Evolutionary conservation across 768 basidiomycete genomes (phyloP).

Genomic region (Hortiboletus campestris): DNA sequence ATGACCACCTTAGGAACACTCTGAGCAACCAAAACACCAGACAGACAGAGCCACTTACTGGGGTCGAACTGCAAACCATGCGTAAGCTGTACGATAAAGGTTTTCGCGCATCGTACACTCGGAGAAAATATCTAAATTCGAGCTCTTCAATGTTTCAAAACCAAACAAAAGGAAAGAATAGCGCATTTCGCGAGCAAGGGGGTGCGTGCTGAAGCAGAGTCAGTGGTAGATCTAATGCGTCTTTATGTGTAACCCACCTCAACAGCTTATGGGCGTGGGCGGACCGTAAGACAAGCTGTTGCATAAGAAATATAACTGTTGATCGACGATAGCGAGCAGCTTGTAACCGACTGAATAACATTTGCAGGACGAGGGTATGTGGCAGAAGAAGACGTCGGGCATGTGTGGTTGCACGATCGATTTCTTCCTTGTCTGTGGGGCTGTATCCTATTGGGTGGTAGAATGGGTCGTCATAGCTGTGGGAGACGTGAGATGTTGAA

Average conservation of each 20-base stretch:
- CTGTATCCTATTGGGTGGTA: slow-evolving; percentile 81
- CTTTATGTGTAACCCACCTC: slow-evolving; percentile 51
- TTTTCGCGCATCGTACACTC: slow-evolving; percentile 73
- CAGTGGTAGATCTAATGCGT: neutral
- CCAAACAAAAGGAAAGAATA: slow-evolving; percentile 92
- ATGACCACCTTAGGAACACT: slow-evolving; percentile 75
- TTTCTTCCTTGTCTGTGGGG: slow-evolving; percentile 82
- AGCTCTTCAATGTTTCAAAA: slow-evolving; percentile 88
- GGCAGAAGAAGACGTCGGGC: slow-evolving; percentile 79
- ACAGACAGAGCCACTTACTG: slow-evolving; percentile 57
- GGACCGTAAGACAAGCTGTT: slow-evolving; percentile 82
- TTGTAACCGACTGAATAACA: slow-evolving; percentile 90
- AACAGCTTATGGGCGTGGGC: slow-evolving; percentile 63
- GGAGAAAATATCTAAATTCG: slow-evolving; percentile 76
- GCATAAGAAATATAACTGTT: slow-evolving; percentile 80
- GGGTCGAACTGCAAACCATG: slow-evolving; percentile 92
- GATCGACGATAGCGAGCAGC: slow-evolving; percentile 87
- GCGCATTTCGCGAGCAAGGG: slow-evolving; percentile 84
- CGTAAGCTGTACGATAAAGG: slow-evolving; percentile 77
- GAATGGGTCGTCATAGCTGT: slow-evolving; percentile 87
- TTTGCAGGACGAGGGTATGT: slow-evolving; percentile 80
- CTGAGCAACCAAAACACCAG: neutral
- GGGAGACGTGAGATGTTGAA: slow-evolving; percentile 5
- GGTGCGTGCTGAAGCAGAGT: slow-evolving; percentile 66
- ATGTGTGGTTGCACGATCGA: slow-evolving; percentile 67